Base-by-base conservation (phyloP, 805 yeast genomes). In the Candida silvatica region DNA sequence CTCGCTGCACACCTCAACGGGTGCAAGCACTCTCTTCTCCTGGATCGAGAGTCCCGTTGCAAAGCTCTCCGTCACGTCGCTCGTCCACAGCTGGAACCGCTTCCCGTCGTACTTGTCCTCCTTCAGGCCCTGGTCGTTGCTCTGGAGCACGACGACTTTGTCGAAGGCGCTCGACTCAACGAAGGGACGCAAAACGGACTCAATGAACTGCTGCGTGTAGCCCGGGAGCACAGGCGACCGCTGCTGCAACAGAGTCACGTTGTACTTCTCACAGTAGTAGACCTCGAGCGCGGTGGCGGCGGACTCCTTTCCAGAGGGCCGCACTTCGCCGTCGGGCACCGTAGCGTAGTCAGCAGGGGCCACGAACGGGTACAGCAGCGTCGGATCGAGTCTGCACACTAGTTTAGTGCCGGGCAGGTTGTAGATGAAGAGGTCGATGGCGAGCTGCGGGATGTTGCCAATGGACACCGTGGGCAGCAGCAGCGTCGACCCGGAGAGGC, bases 361-460 rank as follows among this genome's bases (percentile, higher is more conserved):
- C 0, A 79, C 77, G 59, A 90, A 85, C 3, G 97, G 95, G 49
- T 81, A 83, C 6, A 87, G 56, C 43, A 64, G 71, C 3, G 61
- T 54, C 34, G 77, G 77, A 46, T 81, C 80, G 20, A 88, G 56
- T 12, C 70, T 49, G 8, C 71, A 75, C 3, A 79, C 64, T 26
- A 69, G 70, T 37, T 56, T 42, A 38, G 79, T 70, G 4, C 63
- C 65, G 5, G 51, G 44, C 17, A 71, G 58, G n/a, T 78, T 73
- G 47, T 80, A 80, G 7, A 87, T 62, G 18, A 90, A 58, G 20
- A 88, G 62, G 54, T 88, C 97, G 5, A 71, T 56, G 0, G 88
- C 59, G 32, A 90, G 60, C 54, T 92, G 98, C 0, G 97, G 94
- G 3, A 87, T 80, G 48, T 90, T 92, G 6, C 95, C 97, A 5